Conservation (phyloP, 345 rosid species). For the Bruguiera sexangula region DNA sequence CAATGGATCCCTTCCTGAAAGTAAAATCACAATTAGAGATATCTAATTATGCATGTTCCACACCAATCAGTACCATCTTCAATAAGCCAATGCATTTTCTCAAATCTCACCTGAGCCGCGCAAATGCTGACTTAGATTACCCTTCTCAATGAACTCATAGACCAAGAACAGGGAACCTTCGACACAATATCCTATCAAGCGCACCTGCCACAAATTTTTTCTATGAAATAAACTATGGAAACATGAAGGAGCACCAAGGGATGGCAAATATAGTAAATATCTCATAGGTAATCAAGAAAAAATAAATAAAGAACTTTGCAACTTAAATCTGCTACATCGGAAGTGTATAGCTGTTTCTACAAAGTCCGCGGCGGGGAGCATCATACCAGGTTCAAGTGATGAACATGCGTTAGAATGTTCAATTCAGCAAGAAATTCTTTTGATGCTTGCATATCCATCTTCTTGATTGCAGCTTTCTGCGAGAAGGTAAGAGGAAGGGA, state of each 20-base stretch:
- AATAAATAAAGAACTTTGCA: too few species aligned
- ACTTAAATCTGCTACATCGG: too few species aligned
- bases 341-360: too few species aligned
- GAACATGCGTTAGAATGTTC: slow-evolving; percentile 84
- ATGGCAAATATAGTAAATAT: too few species aligned
- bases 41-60: too few species aligned
- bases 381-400: slow-evolving; percentile 88
- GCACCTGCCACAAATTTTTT: slow-evolving; percentile 48
- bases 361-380: neutral
- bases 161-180: slow-evolving; percentile 91
- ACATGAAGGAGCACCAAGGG: too few species aligned
- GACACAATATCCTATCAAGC: slow-evolving; percentile 88
- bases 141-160: slow-evolving; percentile 84
- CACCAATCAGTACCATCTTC: too few species aligned
- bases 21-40: neutral
- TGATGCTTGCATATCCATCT: slow-evolving; percentile 96
- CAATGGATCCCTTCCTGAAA: slow-evolving; percentile 66
- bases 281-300: too few species aligned
- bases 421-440: slow-evolving; percentile 90
- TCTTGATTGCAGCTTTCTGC: slow-evolving; percentile 97
- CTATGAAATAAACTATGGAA: too few species aligned
- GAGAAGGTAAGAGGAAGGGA: neutral
- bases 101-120: slow-evolving; percentile 59
- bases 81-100: neutral
- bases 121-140: slow-evolving; percentile 86